Evolutionary conservation across 768 basidiomycete species (phyloP), one percentile per base, ranked within the genome.

Genomic region (Cystoderma amianthinum): DNA sequence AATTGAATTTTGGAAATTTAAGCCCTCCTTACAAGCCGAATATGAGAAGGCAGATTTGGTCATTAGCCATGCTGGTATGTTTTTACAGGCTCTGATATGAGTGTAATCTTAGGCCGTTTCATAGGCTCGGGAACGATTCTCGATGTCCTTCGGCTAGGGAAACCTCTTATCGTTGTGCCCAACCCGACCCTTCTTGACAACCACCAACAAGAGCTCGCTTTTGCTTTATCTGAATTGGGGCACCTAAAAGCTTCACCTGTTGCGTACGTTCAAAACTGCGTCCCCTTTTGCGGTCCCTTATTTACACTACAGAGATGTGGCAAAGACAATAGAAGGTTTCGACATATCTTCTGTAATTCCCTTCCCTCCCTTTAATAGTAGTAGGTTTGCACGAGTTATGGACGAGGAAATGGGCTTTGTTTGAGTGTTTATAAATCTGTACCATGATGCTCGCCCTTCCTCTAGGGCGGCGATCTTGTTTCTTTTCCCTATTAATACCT

Each of bases 51-150:
- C 86, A 36, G 83, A 91, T 55, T 62, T 93, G 38, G 74, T 99
- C 39, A 85, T 99, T 28, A 88, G 90, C 50, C 95, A 98, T 71
- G 95, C 92, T 55, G 95, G 95, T 92, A 55, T 49, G 76, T 38
- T 17, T 9, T 30, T 30, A 9, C 21, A 41, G 5, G 11, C 5
- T 22, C 10, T 23, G 5, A 11, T n/a, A 32, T 42, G 6, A 20
- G 13, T 25, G 32, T 40, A n/a, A 32, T n/a, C n/a, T n/a, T n/a
- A n/a, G n/a, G n/a, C 5, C 9, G 33, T 43, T 28, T 11, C 32
- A 19, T 20, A 97, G 95, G 95, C 39, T 85, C 95, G 16, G 95
- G 95, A 9, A 96, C 95, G 3, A 93, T 98, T 52, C 72, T 98
- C 21, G 89, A 95, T 34, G 89, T 82, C 7, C 67, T 97, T 36